These are phyloP conservation scores for Teratosphaeria nubilosa DNA, from an alignment of 2,329 filamentous ascomycete genomes.

Conservation along the genomic window DNA sequence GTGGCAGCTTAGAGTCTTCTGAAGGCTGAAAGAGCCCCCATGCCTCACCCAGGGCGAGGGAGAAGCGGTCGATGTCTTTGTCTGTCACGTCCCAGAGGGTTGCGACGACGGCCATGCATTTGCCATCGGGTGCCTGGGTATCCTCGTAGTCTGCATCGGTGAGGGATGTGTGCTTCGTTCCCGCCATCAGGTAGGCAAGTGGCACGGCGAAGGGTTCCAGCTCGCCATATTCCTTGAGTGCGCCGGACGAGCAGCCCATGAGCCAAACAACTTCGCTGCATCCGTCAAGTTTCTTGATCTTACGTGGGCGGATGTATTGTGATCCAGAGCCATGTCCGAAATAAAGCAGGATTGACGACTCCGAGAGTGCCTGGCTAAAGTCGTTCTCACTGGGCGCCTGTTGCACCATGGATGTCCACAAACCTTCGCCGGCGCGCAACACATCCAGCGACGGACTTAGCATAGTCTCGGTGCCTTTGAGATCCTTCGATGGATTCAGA, in stretches of 20 bases:
- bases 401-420: constrained; percentile 60
- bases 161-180: constrained; percentile 32
- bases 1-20: constrained; percentile 11
- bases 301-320: constrained; percentile 82
- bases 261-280: constrained; percentile 53
- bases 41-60: constrained; percentile 64
- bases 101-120: constrained; percentile 64
- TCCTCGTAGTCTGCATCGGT: background rate
- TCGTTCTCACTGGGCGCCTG: constrained; percentile 65
- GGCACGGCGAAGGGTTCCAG: constrained; percentile 89
- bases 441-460: constrained; percentile 57
- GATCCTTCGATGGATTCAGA: constrained; percentile 78
- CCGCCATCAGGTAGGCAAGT: constrained; percentile 83
- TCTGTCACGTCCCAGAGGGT: constrained; percentile 98
- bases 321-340: constrained; percentile 93
- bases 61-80: constrained; percentile 90
- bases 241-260: constrained; percentile 88
- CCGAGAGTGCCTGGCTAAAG: constrained; percentile 57
- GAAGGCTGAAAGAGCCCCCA: constrained; percentile 59
- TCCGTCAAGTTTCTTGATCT: constrained; percentile 58
- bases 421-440: constrained; percentile 19
- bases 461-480: constrained; percentile 66
- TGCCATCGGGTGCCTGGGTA: background rate
- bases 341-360: constrained; percentile 70
- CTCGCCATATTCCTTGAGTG: constrained; percentile 67